phyloP scores from a whole-genome alignment of 495 filamentous ascomycete species.

The Trypethelium eluteriae region DNA sequence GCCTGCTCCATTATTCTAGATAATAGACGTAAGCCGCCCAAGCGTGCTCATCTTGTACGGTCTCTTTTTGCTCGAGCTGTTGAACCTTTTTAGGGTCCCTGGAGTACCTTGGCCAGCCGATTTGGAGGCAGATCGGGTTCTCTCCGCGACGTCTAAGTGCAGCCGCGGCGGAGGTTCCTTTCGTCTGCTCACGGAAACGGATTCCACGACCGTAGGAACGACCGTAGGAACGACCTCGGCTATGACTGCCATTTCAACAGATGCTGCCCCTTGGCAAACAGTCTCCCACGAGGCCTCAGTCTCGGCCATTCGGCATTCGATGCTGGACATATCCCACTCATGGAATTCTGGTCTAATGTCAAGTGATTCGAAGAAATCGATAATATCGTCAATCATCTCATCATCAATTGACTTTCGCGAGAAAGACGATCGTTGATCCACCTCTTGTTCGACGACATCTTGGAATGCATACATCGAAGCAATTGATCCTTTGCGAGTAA shows the following conservation, averaged over 20 bases:
- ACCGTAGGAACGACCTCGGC: neutral
- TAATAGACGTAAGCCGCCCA: neutral
- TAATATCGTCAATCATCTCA: slow-evolving; percentile 23
- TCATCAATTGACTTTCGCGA: slow-evolving; percentile 21
- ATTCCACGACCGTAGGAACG: neutral
- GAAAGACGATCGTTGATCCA: slow-evolving; percentile 19
- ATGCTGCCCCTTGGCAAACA: neutral
- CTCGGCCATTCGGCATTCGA: neutral
- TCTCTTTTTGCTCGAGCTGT: slow-evolving; percentile 3
- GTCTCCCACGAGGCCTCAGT: neutral
- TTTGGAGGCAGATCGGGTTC: neutral
- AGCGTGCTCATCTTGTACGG: slow-evolving; percentile 2
- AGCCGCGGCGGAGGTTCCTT: neutral
- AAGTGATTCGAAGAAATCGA: slow-evolving; percentile 26
- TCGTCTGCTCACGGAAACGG: too few relatives aligned
- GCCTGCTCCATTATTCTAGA: neutral
- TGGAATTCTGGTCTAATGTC: neutral
- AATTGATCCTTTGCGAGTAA: slow-evolving; percentile 23
- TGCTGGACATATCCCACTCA: neutral
- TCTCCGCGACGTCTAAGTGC: neutral
- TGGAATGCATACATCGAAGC: slow-evolving; percentile 27
- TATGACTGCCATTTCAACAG: neutral
- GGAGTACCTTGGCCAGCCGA: neutral
- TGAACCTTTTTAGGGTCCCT: neutral
- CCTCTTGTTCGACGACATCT: slow-evolving; percentile 22